Evolutionary conservation across 371 early-diverging fungal genomes (phyloP), one percentile per base, ranked within the genome.

Genomic region (Lichtheimia ramosa): DNA sequence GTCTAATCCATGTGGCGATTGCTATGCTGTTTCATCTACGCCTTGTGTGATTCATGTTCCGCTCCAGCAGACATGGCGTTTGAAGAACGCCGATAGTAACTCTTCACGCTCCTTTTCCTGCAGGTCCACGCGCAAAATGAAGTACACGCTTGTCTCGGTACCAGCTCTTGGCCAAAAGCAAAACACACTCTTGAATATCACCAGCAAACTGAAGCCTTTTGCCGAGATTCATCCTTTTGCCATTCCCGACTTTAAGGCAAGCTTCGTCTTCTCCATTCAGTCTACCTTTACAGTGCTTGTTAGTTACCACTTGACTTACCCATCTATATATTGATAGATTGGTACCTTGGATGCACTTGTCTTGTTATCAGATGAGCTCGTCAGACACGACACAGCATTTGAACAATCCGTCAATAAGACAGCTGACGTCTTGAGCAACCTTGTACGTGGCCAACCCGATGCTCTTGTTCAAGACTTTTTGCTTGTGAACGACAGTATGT

Each of bases 291-390:
- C n/a, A n/a, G n/a, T n/a, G n/a, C n/a, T n/a, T n/a, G n/a, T n/a
- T n/a, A n/a, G n/a, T n/a, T n/a, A n/a, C n/a, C n/a, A n/a, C n/a
- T n/a, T n/a, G n/a, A n/a, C n/a, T n/a, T n/a, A 28, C 28, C 28
- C 34, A 34, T 34, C 34, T 34, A 2, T 8, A 8, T 13, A 14
- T 34, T 16, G 12, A 24, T 64, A 95, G 95, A 92, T 96, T 71
- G 97, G 97, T 49, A 97, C 96, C 14, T 83, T 98, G 55, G 97
- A 98, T 70, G 83, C 89, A 3, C 83, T 98, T 5, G 92, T 96
- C 23, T 63, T 92, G 20, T 81, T 96, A 28, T 95, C 96, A 8
- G 98, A 98, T 68, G 97, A 98, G 63, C 81, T 98, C 43, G 81
- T 81, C 43, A 97, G 96, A 66, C 78, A 82, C 59, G 98, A 98